Conservation (phyloP, 1,284 basidiomycete species). For the Sanghuangporus sanghuang region DNA sequence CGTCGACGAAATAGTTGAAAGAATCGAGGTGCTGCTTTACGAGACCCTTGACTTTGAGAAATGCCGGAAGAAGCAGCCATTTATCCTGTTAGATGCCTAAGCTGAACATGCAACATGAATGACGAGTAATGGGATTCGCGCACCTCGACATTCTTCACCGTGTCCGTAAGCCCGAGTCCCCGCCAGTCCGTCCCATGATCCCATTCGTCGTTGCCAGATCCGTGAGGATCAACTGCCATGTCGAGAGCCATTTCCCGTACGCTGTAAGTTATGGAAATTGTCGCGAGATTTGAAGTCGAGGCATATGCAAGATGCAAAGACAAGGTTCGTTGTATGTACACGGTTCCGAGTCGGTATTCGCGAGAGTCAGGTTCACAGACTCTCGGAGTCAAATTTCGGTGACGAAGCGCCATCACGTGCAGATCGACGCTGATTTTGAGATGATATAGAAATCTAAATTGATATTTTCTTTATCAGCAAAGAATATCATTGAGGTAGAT, state of each 20-base stretch:
- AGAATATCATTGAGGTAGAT: no score
- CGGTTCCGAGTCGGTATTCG: neutral
- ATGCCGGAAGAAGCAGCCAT: constrained; percentile 94
- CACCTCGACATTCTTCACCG: constrained; percentile 76
- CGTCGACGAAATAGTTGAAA: constrained; percentile 99
- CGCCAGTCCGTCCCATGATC: constrained; percentile 58
- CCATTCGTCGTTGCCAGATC: constrained; percentile 50
- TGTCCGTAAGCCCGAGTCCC: constrained; percentile 70
- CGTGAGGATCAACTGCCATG: constrained; percentile 16
- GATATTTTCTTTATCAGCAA: no score
- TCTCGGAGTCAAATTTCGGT: neutral
- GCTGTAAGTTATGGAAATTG: neutral
- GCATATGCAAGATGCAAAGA: no score
- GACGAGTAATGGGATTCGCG: constrained; percentile 21
- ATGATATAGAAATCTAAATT: no score
- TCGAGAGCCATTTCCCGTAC: constrained; percentile 14
- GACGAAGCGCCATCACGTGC: neutral
- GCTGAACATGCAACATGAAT: neutral
- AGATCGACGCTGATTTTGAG: neutral
- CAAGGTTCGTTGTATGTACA: no score
- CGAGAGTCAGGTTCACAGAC: neutral
- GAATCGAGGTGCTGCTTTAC: constrained; percentile 99
- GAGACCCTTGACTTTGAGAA: constrained; percentile 94
- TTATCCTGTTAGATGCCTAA: constrained; percentile 67
- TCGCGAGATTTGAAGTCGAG: no score